A percentile compares a stretch with the other conserved stretches of the same genome.
Conservation (phyloP, 345 rosid genomes). For the Ceriops tagal region DNA sequence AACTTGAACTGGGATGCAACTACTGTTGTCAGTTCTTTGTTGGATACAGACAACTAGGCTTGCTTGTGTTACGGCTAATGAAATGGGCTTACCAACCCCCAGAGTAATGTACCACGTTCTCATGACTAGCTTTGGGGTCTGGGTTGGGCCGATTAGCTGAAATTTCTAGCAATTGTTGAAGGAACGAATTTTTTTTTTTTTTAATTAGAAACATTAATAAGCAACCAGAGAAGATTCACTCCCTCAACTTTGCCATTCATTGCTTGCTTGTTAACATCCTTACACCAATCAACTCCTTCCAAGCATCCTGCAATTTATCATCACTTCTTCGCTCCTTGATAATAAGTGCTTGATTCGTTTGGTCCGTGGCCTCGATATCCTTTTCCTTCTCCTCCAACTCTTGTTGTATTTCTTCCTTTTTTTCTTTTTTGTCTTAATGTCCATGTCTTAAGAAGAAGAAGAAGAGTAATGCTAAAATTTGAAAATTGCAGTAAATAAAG, state of each 20-base stretch:
- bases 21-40: too few relatives aligned
- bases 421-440: slow-evolving; percentile 18
- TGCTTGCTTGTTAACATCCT: neutral
- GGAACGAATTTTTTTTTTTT: too few relatives aligned
- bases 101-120: too few relatives aligned
- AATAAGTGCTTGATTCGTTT: slow-evolving; percentile 40
- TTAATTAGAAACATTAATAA: neutral
- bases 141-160: too few relatives aligned
- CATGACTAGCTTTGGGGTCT: too few relatives aligned
- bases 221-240: neutral
- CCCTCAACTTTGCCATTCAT: neutral
- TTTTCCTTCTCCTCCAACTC: slow-evolving; percentile 54
- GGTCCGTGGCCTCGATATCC: slow-evolving; percentile 37
- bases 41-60: too few relatives aligned
- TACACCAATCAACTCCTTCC: slow-evolving; percentile 65
- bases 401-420: slow-evolving; percentile 35
- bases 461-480: too few relatives aligned
- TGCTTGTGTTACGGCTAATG: too few relatives aligned
- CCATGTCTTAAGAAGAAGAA: slow-evolving; percentile 20
- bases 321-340: slow-evolving; percentile 45
- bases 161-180: too few relatives aligned
- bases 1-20: too few relatives aligned
- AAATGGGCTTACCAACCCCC: too few relatives aligned
- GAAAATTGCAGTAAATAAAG: too few relatives aligned
- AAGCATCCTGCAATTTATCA: slow-evolving; percentile 60